Base-by-base conservation (phyloP, 768 basidiomycete species). In the Suillus lakei region DNA sequence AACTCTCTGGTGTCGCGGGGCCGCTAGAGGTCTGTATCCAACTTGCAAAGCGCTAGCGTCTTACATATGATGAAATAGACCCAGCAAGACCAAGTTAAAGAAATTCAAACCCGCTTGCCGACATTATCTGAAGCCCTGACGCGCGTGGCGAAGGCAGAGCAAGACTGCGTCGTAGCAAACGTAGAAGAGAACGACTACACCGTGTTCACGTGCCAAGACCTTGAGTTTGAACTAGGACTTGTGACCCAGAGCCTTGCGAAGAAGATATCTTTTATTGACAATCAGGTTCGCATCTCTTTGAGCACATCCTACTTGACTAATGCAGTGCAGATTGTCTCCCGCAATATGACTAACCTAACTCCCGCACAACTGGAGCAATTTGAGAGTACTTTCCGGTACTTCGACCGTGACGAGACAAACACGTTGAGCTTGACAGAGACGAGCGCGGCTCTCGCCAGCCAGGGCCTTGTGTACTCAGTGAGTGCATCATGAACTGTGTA, bases 131-230 rank as follows among this genome's bases (percentile, higher is more conserved):
- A 88, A 12, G 78, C 83, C 0, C 75, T 94, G 38, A 78, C 76
- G 15, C 73, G 82, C 16, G 88, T 97, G 12, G 81, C 80, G 0
- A 80, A 75, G 0, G 90, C 89, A 0, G 94, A 98, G 70, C 82
- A 83, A 1, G 91, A 91, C 61, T 98, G 96, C 77, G 79, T 78
- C 4, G 86, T 88, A 8, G 96, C 96, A 12, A 98, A 99, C 66
- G 91, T 98, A 7, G 97, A 99, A 72, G 96, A 98, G 77, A 98
- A 98, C 73, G 97, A 99, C 74, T 93, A 96, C 75, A 97, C 95
- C 0, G 88, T 97, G 3, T 91, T 96, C 72, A 93, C 92, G 5
- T 88, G 84, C 67, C 91, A 94, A 76, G 96, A 98, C 75, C 83
- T 98, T 48, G 89, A 90, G 64, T 98, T 96, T 68, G 96, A 99